Base-by-base conservation (phyloP, 208 protist species). In the Phytomonas serpens region DNA sequence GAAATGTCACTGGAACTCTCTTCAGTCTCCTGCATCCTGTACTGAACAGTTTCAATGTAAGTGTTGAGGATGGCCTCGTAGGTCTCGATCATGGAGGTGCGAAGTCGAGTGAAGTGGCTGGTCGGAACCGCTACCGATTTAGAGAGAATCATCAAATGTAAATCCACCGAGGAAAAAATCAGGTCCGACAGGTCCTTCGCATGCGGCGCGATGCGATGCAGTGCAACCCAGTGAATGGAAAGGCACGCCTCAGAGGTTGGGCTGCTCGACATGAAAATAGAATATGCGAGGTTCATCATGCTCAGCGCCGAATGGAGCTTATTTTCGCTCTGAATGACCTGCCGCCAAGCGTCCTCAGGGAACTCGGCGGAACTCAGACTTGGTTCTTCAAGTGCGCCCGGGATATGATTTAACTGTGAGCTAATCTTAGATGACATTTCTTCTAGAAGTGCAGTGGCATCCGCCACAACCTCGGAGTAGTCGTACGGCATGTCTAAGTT, bases 141-240 rank as follows among this genome's bases (percentile, higher is more conserved):
- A 62, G 75, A 79, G 52, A 96, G 69, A 51, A 84, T 81, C n/a
- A 96, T 80, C 16, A 96, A 73, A 70, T 93, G 90, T 0, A 96
- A 73, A 70, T 96, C 91, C 29, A 93, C 80, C 27, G 85, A 68
- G 40, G 91, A 82, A 77, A 90, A 93, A 34, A 96, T 70, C 66
- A 96, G 80, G 74, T 96, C 91, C 7, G 85, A 89, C 36, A 96
- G 68, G 69, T 96, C 87, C 67, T 82, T 80, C 14, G 88, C 84
- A 74, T 90, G 77, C 3, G 87, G 86, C 23, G 88, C 81, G 67
- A 96, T 96, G 73, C 89, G 91, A 37, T 92, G 86, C 61, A 96
- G 80, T 67, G 94, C 86, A 33, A 96, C 91, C 91, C 91, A 96
- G 79, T 96, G 91, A 42, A 96, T 87, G 33, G 85, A 92, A 31